Evolutionary conservation across 345 rosid species (phyloP).

Genomic region (Dimocarpus longan): DNA sequence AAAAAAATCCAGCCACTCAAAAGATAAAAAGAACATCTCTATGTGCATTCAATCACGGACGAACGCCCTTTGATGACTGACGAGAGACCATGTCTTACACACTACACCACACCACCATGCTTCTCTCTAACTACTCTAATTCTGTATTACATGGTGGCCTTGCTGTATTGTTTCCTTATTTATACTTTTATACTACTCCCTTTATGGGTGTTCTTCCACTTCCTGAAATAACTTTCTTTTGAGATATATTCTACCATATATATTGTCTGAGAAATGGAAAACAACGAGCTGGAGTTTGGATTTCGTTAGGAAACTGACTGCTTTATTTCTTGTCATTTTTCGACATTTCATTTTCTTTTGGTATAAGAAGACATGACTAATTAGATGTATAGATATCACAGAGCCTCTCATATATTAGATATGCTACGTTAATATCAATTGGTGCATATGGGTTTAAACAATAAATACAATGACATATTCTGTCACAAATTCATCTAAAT

Average conservation of each 20-base stretch:
- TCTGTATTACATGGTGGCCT: slow-evolving; percentile 37
- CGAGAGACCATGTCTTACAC: background rate
- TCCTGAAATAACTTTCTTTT: background rate
- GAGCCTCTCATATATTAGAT: too few relatives aligned
- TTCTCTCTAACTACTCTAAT: slow-evolving; percentile 6
- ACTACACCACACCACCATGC: background rate
- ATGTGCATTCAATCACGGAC: slow-evolving; percentile 6
- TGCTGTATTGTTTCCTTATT: slow-evolving; percentile 21
- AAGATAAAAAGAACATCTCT: background rate
- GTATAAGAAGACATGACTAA: too few relatives aligned
- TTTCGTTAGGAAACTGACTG: background rate
- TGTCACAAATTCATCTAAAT: too few relatives aligned
- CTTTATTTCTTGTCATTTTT: background rate
- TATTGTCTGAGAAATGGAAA: background rate
- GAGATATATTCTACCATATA: background rate
- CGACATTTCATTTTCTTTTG: too few relatives aligned
- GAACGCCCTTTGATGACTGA: background rate
- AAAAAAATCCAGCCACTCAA: slow-evolving; percentile 32
- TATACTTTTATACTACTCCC: slow-evolving; percentile 13
- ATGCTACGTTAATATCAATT: too few relatives aligned
- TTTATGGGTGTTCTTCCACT: background rate
- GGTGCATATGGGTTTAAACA: background rate
- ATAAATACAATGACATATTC: background rate
- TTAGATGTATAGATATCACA: too few relatives aligned
- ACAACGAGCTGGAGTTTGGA: background rate